Conservation (phyloP, 1,139 yeast species). For the Sugiyamaella castrensis region DNA sequence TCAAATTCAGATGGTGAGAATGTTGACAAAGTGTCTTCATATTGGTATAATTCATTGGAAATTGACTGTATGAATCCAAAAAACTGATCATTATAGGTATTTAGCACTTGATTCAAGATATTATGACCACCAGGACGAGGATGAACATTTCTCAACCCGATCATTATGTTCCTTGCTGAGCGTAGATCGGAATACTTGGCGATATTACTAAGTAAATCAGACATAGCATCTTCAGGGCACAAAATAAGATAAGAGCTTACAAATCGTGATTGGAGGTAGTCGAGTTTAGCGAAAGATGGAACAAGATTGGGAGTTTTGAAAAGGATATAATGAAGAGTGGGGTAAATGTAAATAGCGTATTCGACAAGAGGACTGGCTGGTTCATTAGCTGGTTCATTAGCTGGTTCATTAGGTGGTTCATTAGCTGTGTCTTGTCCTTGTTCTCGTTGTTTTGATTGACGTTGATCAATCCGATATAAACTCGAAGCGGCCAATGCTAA, state of each 20-base stretch:
- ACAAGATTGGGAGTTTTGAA: slow-evolving; percentile 29
- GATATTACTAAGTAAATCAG: slow-evolving; percentile 19
- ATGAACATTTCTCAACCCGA: slow-evolving; percentile 23
- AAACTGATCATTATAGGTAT: slow-evolving; percentile 14
- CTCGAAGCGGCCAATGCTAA: slow-evolving; percentile 17
- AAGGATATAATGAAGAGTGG: slow-evolving; percentile 27
- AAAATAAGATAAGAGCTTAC: slow-evolving; percentile 22
- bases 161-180: slow-evolving; percentile 23
- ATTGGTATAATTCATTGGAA: slow-evolving; percentile 18
- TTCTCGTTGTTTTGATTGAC: slow-evolving; percentile 32
- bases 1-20: slow-evolving; percentile 16
- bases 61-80: slow-evolving; percentile 17
- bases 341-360: slow-evolving; percentile 46
- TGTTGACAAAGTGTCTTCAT: slow-evolving; percentile 16
- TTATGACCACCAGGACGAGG: slow-evolving; percentile 21
- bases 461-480: slow-evolving; percentile 42
- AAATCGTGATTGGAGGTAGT: slow-evolving; percentile 29
- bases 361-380: slow-evolving; percentile 46
- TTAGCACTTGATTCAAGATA: slow-evolving; percentile 16
- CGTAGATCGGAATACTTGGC: slow-evolving; percentile 6
- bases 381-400: too few species aligned
- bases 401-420: too few species aligned
- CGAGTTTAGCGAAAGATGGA: slow-evolving; percentile 21
- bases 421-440: too few species aligned
- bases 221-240: slow-evolving; percentile 15